Conservation (phyloP, 2,329 filamentous ascomycete genomes). For the Fusarium fujikuroi region DNA sequence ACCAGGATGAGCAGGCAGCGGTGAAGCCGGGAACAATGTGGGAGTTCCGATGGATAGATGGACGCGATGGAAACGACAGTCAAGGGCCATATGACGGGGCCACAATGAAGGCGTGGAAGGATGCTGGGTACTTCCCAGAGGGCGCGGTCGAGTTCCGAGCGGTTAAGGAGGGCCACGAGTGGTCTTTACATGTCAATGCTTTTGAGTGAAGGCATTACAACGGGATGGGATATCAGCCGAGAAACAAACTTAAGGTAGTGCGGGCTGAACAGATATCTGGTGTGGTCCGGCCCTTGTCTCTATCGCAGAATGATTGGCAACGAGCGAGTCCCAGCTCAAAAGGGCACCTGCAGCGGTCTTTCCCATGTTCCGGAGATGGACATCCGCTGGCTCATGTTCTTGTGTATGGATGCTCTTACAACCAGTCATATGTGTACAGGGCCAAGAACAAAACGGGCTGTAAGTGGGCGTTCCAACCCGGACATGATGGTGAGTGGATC, state of each 20-base stretch:
- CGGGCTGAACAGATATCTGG: constrained; percentile 19
- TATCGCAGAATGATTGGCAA: constrained; percentile 24
- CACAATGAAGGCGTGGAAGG: constrained; percentile 91
- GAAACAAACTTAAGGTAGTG: constrained; percentile 15
- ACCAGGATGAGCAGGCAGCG: constrained; percentile 32
- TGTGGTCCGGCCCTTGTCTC: constrained; percentile 18
- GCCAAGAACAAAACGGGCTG: constrained; percentile 25
- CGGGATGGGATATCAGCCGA: constrained; percentile 27
- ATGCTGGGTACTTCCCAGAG: constrained; percentile 87
- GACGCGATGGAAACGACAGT: constrained; percentile 78
- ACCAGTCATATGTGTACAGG: constrained; percentile 31
- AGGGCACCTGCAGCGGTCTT: constrained; percentile 23
- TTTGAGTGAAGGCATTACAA: constrained; percentile 58
- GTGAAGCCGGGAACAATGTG: constrained; percentile 59
- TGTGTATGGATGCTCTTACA: constrained; percentile 33
- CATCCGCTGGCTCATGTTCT: constrained; percentile 15
- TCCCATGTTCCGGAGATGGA: constrained; percentile 27
- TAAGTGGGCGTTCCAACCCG: constrained; percentile 22
- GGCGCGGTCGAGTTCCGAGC: constrained; percentile 80
- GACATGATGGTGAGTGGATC: constrained; percentile 36
- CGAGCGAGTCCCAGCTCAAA: constrained; percentile 19
- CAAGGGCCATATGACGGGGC: constrained; percentile 88
- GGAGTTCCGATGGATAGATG: constrained; percentile 95
- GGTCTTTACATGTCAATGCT: constrained; percentile 59
- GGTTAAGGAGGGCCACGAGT: constrained; percentile 64